Conservation (phyloP, 441 rosid species). For the Cnidoscolus chayamansa region DNA sequence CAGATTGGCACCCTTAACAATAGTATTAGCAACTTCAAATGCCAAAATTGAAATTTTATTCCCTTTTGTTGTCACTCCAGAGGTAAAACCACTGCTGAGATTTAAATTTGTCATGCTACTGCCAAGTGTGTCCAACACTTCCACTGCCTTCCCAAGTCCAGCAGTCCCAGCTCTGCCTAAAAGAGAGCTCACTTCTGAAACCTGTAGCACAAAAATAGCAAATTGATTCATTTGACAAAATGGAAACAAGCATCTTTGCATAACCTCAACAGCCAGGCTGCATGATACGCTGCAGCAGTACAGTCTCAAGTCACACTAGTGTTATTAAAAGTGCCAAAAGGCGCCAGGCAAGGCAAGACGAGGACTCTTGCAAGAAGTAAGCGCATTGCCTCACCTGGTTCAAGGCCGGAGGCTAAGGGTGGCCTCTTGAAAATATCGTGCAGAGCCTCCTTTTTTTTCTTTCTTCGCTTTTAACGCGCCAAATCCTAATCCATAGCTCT, state of each 20-base stretch:
- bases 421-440: too few relatives aligned
- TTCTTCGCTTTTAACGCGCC: too few relatives aligned
- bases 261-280: not conserved
- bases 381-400: too few relatives aligned
- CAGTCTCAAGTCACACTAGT: not conserved
- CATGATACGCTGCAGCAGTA: not conserved
- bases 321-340: too few relatives aligned
- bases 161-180: constrained; percentile 86
- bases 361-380: too few relatives aligned
- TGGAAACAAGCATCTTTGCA: not conserved
- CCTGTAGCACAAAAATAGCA: constrained; percentile 40
- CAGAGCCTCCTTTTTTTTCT: too few relatives aligned
- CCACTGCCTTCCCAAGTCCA: constrained; percentile 88
- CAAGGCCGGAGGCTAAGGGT: too few relatives aligned
- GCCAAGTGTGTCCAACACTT: constrained; percentile 89
- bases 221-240: constrained; percentile 6
- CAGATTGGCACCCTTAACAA: constrained; percentile 86
- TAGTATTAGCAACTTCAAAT: constrained; percentile 95
- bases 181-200: constrained; percentile 82
- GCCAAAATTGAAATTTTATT: constrained; percentile 77
- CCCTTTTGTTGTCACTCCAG: constrained; percentile 81
- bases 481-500: too few relatives aligned
- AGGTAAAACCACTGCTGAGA: constrained; percentile 61
- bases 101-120: constrained; percentile 94
- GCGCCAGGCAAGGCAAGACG: too few relatives aligned